Evolutionary conservation across 2,329 filamentous ascomycete species (phyloP), one percentile per base, ranked within the genome.

Genomic region (Diaporthe eres): DNA sequence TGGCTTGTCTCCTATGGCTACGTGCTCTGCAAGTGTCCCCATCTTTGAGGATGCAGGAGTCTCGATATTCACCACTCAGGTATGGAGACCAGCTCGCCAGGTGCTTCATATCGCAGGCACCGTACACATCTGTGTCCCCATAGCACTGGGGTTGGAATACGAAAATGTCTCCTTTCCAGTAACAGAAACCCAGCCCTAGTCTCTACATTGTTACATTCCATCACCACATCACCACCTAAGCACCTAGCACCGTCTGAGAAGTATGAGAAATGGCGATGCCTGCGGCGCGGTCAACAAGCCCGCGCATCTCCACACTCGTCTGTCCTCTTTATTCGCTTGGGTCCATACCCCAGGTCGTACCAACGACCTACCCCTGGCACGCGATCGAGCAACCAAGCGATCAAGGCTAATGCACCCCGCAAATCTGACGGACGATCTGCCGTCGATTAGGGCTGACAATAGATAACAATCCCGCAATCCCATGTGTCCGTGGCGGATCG

Each of bases 371-470:
- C 49, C 74, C 70, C 70, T 60, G 70, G 15, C 51, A 22, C 15
- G n/a, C 15, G n/a, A 55, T 37, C 19, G 31, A 57, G 19, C 58
- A 57, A 42, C 39, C 39, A 17, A 31, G 47, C 22, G 57, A 73
- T 55, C 60, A 39, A 53, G 51, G 61, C 74, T 75, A 75, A 75
- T 75, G 74, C 70, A 75, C 60, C 58, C 74, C 60, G 68, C 74
- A 73, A 22, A 73, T 75, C 74, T 75, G 70, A 58, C 74, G 60
- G 60, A 51, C 31, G 74, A 73, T 73, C 74, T 75, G 47, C 74
- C 37, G 70, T 57, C 53, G 34, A 47, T 42, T 75, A 75, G 70
- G 74, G 74, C 74, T 73, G 74, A 75, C 47, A 53, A 10, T 49
- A 25, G 15, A 25, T 39, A 57, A 17, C 39, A 55, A 49, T 44